Evolutionary conservation across 2,329 filamentous ascomycete genomes (phyloP), one percentile per base, ranked within the genome.

Genomic region (Diplodia seriata): DNA sequence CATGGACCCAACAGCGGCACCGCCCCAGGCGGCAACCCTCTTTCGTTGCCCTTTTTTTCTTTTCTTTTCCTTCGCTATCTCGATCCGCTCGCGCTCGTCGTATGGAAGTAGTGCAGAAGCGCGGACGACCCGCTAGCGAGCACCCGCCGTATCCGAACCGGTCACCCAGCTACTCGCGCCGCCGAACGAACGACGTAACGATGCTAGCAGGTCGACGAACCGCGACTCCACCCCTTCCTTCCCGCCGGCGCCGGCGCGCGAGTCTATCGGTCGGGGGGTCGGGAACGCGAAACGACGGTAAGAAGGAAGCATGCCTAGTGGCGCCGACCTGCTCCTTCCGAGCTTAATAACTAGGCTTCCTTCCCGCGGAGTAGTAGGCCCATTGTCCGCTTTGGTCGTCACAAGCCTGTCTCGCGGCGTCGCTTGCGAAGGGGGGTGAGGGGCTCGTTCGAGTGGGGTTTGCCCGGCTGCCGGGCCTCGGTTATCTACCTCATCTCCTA

Each of bases 271-370:
- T 9, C 53, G 53, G 53, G 31, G 26, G 6, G 3, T 55, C 53
- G 53, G 53, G 53, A 26, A 8, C 11, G 15, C 51, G 51, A 55
- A 36, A 55, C 29, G 51, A 56, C 54, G 54, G 54, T 23, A n/a
- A n/a, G n/a, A 23, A 20, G 51, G 51, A 18, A 18, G 29, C 14
- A 9, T n/a, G 31, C 20, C 3, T 2, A 9, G 26, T 31, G 50
- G 50, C 23, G 20, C 23, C 14, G 50, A 20, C 6, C 23, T 15
- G 14, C 26, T 56, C 31, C 31, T 56, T 20, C 54, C n/a, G 55
- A 26, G 36, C 36, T 7, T 26, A 29, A 26, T 29, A 49, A 15
- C 18, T 49, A 15, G 50, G 15, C 40, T 47, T 47, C 40, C 40
- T 47, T n/a, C 15, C 40, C 40, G 38, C 14, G 14, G 14, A 43